Base-by-base conservation (phyloP, 192 early-diverging fungal genomes). In the Backusella westeae region DNA sequence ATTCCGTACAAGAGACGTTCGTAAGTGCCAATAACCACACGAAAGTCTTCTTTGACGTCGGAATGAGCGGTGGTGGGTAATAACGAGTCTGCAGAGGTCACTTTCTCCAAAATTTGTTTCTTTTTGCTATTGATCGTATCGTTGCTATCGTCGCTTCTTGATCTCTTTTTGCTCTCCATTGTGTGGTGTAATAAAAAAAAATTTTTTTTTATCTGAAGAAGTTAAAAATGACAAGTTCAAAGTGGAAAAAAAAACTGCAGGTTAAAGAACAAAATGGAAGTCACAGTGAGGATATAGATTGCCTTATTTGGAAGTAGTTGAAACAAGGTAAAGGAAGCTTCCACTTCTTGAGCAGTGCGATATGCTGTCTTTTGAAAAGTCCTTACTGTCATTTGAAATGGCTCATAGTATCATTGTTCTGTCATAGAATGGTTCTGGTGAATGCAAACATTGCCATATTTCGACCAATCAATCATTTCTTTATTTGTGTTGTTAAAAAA, bases 1-100 rank as follows among this genome's bases (percentile, higher is more conserved):
- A 99, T 83, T 12, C 96, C 97, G 80, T 98, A 99, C n/a, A 99
- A 86, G 29, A 99, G 88, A 15, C 97, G 91, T 82, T 99, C 98
- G 81, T 99, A 99, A 34, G 96, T 96, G 72, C 98, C 98, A 8
- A 88, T 89, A 71, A 92, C 79, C 53, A 92, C 87, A 72, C 91
- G 78, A 65, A 92, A 90, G 71, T 87, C 85, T 74, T 86, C 85
- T 34, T 73, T 32, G n/a, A 49, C 17, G 15, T 71, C 21, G 32
- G 46, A 49, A 29, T 49, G 15, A 6, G 70, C 10, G 1, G 41
- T 26, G 34, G 42, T 71, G 41, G 70, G 70, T 71, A 71, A 71
- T 19, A 71, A 23, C 9, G 68, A 69, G 36, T 69, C 23, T 23
- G 68, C n/a, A 38, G 35, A 7, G 39, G 35, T 23, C n/a, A 69